Evolutionary conservation across 495 filamentous ascomycete species (phyloP).

Genomic region (Hypoxylon perforatum): DNA sequence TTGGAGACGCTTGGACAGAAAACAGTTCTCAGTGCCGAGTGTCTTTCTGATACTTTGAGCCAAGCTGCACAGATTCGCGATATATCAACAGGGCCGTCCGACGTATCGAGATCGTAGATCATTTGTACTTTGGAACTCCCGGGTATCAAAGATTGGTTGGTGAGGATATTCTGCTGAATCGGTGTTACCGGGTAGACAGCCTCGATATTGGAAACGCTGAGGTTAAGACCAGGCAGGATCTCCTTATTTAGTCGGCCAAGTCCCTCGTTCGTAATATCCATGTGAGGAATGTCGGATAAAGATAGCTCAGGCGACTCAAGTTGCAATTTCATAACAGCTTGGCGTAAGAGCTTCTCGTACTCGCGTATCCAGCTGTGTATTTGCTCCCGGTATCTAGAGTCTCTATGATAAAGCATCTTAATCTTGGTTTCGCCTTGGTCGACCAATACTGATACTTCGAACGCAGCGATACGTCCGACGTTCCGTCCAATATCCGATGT

Average conservation of each 20-base stretch:
- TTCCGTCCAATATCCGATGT: conserved; percentile 68
- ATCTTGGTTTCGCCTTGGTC: conserved; percentile 69
- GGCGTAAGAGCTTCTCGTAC: conserved; percentile 66
- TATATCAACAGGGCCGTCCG: conserved; percentile 51
- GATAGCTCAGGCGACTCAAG: conserved; percentile 64
- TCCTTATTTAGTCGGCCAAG: conserved; percentile 63
- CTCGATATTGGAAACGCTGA: conserved; percentile 61
- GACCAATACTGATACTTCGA: conserved; percentile 71
- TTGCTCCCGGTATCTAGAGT: conserved; percentile 66
- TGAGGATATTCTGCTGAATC: conserved; percentile 74
- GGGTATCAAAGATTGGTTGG: conserved; percentile 66
- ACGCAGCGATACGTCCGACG: conserved; percentile 70
- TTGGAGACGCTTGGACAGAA: conserved; percentile 56
- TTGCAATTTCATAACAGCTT: conserved; percentile 61
- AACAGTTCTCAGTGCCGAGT: conserved; percentile 56
- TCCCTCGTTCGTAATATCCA: conserved; percentile 68
- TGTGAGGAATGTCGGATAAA: conserved; percentile 70
- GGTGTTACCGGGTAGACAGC: conserved; percentile 71
- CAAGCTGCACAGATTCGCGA: conserved; percentile 58
- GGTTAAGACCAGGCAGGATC: conserved; percentile 61
- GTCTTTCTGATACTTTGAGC: conserved; percentile 52
- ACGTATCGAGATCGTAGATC: conserved; percentile 66
- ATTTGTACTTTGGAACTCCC: conserved; percentile 70
- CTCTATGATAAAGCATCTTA: conserved; percentile 71
- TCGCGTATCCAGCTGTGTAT: conserved; percentile 69